Percentiles rank a stretch among this genome's conserved stretches.
Evolutionary conservation across 2,329 filamentous ascomycete species (phyloP).

Genomic region (Coniochaeta prunicola): DNA sequence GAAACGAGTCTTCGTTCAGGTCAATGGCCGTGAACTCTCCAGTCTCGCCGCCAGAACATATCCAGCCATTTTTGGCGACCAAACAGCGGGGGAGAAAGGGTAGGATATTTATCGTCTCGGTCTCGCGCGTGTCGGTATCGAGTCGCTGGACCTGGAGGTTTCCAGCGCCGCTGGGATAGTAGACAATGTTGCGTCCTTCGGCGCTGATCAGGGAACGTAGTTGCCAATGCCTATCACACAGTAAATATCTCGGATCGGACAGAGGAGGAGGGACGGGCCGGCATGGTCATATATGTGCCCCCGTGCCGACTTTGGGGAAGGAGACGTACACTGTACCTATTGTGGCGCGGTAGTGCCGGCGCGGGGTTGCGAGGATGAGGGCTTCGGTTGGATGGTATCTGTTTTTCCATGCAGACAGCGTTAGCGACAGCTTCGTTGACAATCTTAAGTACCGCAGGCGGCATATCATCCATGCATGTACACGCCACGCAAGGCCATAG

Average conservation of each 20-base stretch:
- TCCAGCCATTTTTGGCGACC: slow-evolving; percentile 77
- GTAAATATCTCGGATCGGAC: neutral
- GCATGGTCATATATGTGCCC: neutral
- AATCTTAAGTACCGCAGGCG: neutral
- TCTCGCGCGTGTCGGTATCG: slow-evolving; percentile 61
- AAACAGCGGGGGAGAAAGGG: slow-evolving; percentile 77
- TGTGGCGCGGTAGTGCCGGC: slow-evolving; percentile 60
- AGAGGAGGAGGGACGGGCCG: neutral
- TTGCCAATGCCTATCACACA: slow-evolving; percentile 64
- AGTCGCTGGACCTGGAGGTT: slow-evolving; percentile 59
- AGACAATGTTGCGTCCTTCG: slow-evolving; percentile 68
- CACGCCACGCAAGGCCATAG: neutral
- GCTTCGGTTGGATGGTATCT: slow-evolving; percentile 61
- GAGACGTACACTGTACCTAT: slow-evolving; percentile 53
- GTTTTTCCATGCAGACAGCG: slow-evolving; percentile 6
- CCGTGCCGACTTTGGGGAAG: neutral
- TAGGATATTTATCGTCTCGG: slow-evolving; percentile 64
- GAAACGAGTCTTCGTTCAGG: slow-evolving; percentile 30
- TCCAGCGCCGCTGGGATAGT: slow-evolving; percentile 72
- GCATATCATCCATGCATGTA: slow-evolving; percentile 8
- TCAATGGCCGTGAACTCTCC: slow-evolving; percentile 82
- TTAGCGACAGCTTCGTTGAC: neutral
- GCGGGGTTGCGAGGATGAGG: slow-evolving; percentile 51
- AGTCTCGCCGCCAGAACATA: slow-evolving; percentile 82
- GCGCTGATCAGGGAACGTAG: slow-evolving; percentile 85